Conservation (phyloP, 2,329 filamentous ascomycete genomes). For the Claviceps digitariae region DNA sequence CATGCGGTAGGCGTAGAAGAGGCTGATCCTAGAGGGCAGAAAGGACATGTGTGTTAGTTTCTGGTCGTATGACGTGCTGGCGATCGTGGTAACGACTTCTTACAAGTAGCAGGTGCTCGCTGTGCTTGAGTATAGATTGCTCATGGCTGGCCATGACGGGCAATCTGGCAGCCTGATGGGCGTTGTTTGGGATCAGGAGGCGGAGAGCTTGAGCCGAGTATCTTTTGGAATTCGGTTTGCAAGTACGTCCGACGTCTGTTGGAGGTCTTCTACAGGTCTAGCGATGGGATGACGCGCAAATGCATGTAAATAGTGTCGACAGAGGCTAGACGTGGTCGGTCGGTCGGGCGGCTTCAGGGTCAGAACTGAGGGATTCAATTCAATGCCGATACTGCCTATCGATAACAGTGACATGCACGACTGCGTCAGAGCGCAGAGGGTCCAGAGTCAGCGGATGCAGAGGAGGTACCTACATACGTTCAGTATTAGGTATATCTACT, state of each 20-base stretch:
- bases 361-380: no score
- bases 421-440: background rate
- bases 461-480: no score
- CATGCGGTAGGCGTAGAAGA: constrained; percentile 81
- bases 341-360: background rate
- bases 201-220: no score
- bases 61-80: background rate
- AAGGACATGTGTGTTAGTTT: background rate
- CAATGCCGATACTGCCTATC: background rate
- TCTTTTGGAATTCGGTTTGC: no score
- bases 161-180: background rate
- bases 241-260: no score
- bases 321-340: background rate
- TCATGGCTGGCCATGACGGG: constrained; percentile 44
- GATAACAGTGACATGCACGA: constrained; percentile 1
- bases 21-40: constrained; percentile 61
- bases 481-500: no score
- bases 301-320: no score
- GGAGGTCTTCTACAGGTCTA: no score
- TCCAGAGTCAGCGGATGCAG: no score
- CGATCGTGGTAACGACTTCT: constrained; percentile 9
- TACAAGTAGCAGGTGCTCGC: constrained; percentile 63
- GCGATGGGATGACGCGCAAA: no score
- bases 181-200: background rate
- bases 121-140: constrained; percentile 57